Base-by-base conservation (phyloP, 1,139 yeast genomes). In the Zygosaccharomyces pseudobailii region DNA sequence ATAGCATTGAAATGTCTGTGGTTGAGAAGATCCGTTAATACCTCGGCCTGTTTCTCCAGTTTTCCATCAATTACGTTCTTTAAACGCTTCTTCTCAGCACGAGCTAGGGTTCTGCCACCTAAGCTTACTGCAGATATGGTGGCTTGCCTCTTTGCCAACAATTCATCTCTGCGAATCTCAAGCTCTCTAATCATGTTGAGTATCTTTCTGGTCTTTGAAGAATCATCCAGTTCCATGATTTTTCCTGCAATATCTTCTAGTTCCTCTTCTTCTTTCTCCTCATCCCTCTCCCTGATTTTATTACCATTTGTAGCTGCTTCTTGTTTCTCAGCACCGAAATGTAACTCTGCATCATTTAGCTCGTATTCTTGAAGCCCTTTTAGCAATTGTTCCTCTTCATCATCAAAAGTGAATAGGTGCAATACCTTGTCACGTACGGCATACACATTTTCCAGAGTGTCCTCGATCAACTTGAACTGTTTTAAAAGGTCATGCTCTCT, bases 401-500 rank as follows among this genome's bases (percentile, higher is more conserved):
- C 71, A 0, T 77, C 70, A 25, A 62, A 57, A 30, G 63, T 68
- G 42, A 74, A 77, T 34, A 74, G 55, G 50, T 43, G 27, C 69
- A 72, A 46, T 78, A 68, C 7, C 80, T 80, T 51, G 72, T 78
- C 45, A 73, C 96, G 76, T 1, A 87, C 78, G 13, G 68, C 71
- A 62, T 87, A 78, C 58, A 89, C 78, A 9, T 74, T 70, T 20
- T 66, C 61, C 17, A 90, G 75, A 19, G 77, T 75, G 7, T 78
- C 82, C 54, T 78, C 76, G 6, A 81, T 73, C 4, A 69, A 68
- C 7, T 66, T 55, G 44, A 89, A 66, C 59, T 87, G 96, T 53
- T 83, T 83, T 33, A 78, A 69, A 40, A 92, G 72, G 35, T 71
- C 73, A 7, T 81, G 73, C 62, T 92, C 98, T 40, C 96, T 73